Percentiles rank a stretch among this genome's conserved stretches.
Evolutionary conservation across 2,329 filamentous ascomycete species (phyloP).

Genomic region (Diaporthe humulicola): DNA sequence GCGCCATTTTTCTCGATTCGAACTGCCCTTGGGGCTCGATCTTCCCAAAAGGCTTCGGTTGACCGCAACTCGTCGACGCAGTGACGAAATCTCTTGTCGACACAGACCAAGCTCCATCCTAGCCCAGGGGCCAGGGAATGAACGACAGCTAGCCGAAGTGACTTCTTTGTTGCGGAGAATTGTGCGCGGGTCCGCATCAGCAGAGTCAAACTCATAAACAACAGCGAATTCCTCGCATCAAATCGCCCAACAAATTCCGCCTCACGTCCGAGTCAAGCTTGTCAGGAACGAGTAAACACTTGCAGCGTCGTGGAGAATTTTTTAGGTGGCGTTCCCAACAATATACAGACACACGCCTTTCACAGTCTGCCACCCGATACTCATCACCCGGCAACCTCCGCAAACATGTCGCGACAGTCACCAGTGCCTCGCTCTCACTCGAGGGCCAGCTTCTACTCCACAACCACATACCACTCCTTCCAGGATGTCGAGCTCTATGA

Average conservation of each 20-base stretch:
- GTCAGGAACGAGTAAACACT: slow-evolving; percentile 24
- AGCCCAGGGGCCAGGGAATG: slow-evolving; percentile 37
- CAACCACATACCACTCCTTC: slow-evolving; percentile 68
- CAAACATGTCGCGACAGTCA: slow-evolving; percentile 33
- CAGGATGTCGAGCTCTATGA: slow-evolving; percentile 63
- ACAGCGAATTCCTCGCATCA: slow-evolving; percentile 24
- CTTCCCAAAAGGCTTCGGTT: slow-evolving; percentile 9
- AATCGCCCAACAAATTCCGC: slow-evolving; percentile 9
- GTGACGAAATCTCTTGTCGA: slow-evolving; percentile 33
- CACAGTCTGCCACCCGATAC: neutral
- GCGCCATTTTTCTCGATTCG: slow-evolving; percentile 31
- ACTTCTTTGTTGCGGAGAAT: slow-evolving; percentile 31
- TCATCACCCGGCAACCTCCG: slow-evolving; percentile 5
- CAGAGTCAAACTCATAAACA: slow-evolving; percentile 36
- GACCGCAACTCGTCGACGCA: slow-evolving; percentile 36
- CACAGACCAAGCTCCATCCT: slow-evolving; percentile 18
- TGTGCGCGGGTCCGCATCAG: slow-evolving; percentile 33
- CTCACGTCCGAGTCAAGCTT: slow-evolving; percentile 16
- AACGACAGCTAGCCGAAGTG: slow-evolving; percentile 34
- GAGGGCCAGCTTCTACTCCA: slow-evolving; percentile 59
- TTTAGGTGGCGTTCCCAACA: neutral
- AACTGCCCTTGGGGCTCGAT: slow-evolving; percentile 15
- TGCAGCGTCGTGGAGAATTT: neutral
- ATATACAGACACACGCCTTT: slow-evolving; percentile 10
- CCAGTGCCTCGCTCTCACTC: slow-evolving; percentile 46